Base-by-base conservation (phyloP, 148 eudicot species). In the Dysphania ambrosioides region DNA sequence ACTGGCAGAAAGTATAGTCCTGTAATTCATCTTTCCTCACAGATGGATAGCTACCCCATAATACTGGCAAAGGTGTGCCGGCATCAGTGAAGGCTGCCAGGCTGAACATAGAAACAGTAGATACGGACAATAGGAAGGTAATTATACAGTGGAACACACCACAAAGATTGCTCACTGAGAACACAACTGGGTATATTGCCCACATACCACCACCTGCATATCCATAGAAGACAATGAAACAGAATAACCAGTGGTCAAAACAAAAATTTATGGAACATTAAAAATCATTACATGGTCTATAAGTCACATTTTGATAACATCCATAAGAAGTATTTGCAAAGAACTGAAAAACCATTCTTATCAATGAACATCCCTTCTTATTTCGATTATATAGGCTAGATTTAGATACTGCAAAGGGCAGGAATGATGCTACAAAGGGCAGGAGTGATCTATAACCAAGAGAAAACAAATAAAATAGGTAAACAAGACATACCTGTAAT, bases 141-240 rank as follows among this genome's bases (percentile, higher is more conserved):
- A 90, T 6, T 59, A 59, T 77, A 62, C 58, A 77, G 82, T 91
- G 87, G 78, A 87, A 80, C 42, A 79, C 79, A 47, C 98, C 93
- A 73, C 49, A 84, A 42, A 80, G 64, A 51, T 68, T 70, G 68
- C 93, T 79, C 73, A 85, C 63, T 71, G 98, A 90, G 83, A 94
- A 94, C 60, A 91, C 71, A 44, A 92, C 71, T 12, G 98, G 98
- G 80, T 81, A 86, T 75, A 86, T 82, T n/a, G 97, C 98, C 96
- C 98, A 94, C 56, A 90, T 70, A 42, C 96, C 98, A 60, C 90
- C 93, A 86, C 97, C 98, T 94, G 88, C 82, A 85, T 23, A 72
- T 41, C 47, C 70, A 62, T 42, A 41, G 29, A 56, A 71, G 62
- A 42, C 32, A 35, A 35, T 53, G n/a, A 34, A 51, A 62, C 24